phyloP scores from a whole-genome alignment of 2,329 filamentous ascomycete genomes.

The Apiospora rasikravindrae region DNA sequence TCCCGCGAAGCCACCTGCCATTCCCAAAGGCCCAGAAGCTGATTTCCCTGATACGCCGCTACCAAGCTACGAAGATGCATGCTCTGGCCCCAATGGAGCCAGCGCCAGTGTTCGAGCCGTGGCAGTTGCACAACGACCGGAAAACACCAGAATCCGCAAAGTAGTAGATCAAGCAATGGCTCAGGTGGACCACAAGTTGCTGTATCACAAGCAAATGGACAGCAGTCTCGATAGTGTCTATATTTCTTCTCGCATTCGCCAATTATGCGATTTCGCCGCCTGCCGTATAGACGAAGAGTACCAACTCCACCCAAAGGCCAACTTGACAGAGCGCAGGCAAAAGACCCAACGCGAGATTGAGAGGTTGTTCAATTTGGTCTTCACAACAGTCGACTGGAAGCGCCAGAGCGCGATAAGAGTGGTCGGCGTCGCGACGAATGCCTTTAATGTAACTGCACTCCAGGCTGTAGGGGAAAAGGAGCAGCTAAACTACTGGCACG shows the following conservation, averaged over 20 bases:
- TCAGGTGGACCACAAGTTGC: background rate
- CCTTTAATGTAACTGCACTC: background rate
- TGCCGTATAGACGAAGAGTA: background rate
- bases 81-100: background rate
- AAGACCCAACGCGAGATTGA: background rate
- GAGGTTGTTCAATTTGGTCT: background rate
- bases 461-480: background rate
- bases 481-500: background rate
- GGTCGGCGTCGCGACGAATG: background rate
- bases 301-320: background rate
- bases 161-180: background rate
- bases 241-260: constrained; percentile 3
- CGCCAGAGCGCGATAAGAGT: background rate
- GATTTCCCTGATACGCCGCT: background rate
- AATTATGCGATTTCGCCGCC: background rate
- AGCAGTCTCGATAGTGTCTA: background rate
- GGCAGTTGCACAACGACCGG: background rate
- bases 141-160: background rate
- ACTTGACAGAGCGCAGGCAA: background rate
- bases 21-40: background rate
- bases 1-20: background rate
- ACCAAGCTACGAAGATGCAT: constrained; percentile 1
- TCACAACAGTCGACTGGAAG: background rate
- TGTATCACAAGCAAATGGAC: background rate
- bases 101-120: background rate